Evolutionary conservation across 768 basidiomycete species (phyloP).

Genomic region (Mycena amicta): DNA sequence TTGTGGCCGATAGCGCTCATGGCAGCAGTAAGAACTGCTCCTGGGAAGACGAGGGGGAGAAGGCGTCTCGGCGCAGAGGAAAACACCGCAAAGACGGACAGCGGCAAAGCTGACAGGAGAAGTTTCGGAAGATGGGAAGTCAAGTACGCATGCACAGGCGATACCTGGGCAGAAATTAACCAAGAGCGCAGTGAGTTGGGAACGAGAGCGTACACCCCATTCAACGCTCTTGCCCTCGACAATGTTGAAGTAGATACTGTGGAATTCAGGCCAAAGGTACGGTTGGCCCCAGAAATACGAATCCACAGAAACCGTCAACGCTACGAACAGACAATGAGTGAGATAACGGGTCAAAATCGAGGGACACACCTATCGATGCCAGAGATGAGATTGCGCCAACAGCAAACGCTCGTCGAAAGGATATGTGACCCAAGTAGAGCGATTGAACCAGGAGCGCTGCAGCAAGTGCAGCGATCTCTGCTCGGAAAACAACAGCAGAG

Average conservation of each 20-base stretch:
- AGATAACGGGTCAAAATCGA: too few relatives aligned
- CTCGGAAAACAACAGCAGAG: constrained; percentile 72
- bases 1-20: constrained; percentile 88
- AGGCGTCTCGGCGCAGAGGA: constrained; percentile 50
- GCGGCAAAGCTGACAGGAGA: constrained; percentile 62
- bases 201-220: constrained; percentile 78
- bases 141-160: constrained; percentile 71
- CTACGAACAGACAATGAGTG: too few relatives aligned
- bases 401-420: constrained; percentile 46
- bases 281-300: constrained; percentile 81
- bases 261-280: constrained; percentile 86
- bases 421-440: constrained; percentile 43
- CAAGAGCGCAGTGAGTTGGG: neutral
- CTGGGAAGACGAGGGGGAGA: constrained; percentile 53
- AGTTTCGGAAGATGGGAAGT: constrained; percentile 74
- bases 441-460: constrained; percentile 61
- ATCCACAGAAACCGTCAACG: constrained; percentile 66
- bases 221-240: constrained; percentile 81
- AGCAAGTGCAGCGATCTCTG: constrained; percentile 75
- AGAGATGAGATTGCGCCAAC: constrained; percentile 53
- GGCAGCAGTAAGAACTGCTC: constrained; percentile 48
- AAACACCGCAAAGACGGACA: constrained; percentile 56
- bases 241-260: constrained; percentile 82
- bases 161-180: constrained; percentile 47
- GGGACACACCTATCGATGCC: constrained; percentile 55